These are phyloP conservation scores for Amoebophrya sp. DNA, from an alignment of 169 alveolate species.

Conservation along the genomic window DNA sequence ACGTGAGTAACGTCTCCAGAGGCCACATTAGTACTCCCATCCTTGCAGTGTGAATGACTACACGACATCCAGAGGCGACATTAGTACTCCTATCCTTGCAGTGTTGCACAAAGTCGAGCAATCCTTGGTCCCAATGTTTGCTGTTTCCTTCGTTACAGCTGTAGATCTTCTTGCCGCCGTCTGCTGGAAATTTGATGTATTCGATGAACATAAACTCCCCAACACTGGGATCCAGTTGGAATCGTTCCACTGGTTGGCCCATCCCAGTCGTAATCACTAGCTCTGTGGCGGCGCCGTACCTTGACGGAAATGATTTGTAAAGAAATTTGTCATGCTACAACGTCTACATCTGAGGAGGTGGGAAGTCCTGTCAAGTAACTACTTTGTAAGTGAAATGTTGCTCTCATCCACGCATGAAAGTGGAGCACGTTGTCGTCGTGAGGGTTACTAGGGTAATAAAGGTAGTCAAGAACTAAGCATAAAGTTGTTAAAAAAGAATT, in stretches of 20 bases:
- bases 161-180: slow-evolving; percentile 20
- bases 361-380: no score
- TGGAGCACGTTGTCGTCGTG: no score
- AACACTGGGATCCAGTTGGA: not conserved
- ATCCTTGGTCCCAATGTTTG: slow-evolving; percentile 21
- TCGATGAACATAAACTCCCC: not conserved
- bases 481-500: no score
- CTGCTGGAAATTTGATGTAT: not conserved
- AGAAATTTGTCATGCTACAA: not conserved
- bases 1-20: no score
- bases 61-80: no score
- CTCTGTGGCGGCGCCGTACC: not conserved
- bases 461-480: no score
- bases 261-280: not conserved
- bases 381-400: no score
- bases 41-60: slow-evolving; percentile 25
- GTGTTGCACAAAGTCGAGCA: not conserved
- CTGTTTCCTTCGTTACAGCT: not conserved
- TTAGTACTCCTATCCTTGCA: not conserved
- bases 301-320: not conserved
- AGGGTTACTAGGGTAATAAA: no score
- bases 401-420: no score
- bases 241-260: slow-evolving; percentile 10
- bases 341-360: no score
- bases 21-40: not conserved